Evolutionary conservation across 805 yeast species (phyloP).

Genomic region (Candida ovalis): DNA sequence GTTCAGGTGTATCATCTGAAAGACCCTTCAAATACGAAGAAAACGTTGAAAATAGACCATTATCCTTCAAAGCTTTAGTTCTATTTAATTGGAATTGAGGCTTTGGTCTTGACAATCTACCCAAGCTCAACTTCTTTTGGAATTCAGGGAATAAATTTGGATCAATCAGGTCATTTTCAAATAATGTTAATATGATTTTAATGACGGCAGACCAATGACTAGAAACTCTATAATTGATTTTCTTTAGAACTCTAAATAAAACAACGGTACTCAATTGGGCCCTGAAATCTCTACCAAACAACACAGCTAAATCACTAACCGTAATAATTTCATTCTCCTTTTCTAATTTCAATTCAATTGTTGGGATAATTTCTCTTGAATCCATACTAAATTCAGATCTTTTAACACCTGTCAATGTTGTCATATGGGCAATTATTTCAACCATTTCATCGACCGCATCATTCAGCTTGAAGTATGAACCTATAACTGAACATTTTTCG

Average conservation of each 20-base stretch:
- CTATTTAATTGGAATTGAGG: conserved; percentile 66
- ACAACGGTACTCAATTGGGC: conserved; percentile 89
- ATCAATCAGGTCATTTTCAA: conserved; percentile 66
- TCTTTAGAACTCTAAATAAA: conserved; percentile 69
- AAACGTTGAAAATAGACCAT: conserved; percentile 82
- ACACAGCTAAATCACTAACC: conserved; percentile 76
- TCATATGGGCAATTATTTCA: conserved; percentile 61
- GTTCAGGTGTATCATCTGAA: conserved; percentile 84
- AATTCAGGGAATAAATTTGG: conserved; percentile 65
- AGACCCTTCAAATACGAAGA: conserved; percentile 89
- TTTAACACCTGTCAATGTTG: conserved; percentile 53
- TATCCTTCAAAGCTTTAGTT: conserved; percentile 62
- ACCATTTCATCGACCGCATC: conserved; percentile 63
- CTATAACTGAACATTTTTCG: conserved; percentile 79
- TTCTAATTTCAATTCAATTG: conserved; percentile 46
- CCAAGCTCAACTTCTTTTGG: conserved; percentile 52
- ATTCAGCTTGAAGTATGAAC: conserved; percentile 56
- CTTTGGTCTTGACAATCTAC: conserved; percentile 53
- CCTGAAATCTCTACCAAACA: conserved; percentile 85
- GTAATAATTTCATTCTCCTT: conserved; percentile 56
- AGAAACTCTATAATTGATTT: conserved; percentile 48
- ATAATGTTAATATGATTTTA: conserved; percentile 57
- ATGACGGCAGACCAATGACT: conserved; percentile 57
- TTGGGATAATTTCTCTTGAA: conserved; percentile 39
- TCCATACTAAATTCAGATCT: conserved; percentile 27